Evolutionary conservation across 352 stramenopile genomes (phyloP), one percentile per base, ranked within the genome.

Genomic region (Phytophthora foliorum): DNA sequence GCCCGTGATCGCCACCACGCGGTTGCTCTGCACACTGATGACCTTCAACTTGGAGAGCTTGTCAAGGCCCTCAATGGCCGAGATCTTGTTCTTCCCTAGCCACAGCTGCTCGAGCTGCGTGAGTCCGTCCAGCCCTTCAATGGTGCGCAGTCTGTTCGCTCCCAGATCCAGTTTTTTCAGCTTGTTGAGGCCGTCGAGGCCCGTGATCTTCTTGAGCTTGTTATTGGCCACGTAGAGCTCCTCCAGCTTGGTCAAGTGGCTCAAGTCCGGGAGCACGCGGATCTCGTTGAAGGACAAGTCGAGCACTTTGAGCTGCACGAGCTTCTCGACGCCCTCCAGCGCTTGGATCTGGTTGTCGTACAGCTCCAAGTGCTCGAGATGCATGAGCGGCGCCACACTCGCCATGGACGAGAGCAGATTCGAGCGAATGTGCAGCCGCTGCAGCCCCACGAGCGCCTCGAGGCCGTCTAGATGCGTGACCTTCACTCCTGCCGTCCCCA

Each of bases 51-150:
- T 98, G 6, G 72, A 87, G 3, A 99, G 81, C 38, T 78, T 77
- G 4, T 93, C 81, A 14, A 98, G 76, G 1, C 87, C 89, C 44
- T 92, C 59, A 46, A 99, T 98, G 50, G 81, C 75, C 69, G 97
- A 93, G 77, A 99, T 99, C 70, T 99, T 99, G 84, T 99, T 99
- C 67, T 99, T 99, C 7, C 97, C 97, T 6, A 99, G 77, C 97
- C 97, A 99, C 24, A 99, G 78, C 69, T 99, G 90, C 75, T 98
- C 92, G 7, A 99, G 76, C 49, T 92, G 88, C 0, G 77, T 78
- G 22, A 99, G 81, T 17, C 86, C 80, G 21, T 95, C 77, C 5
- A 99, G 67, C 25, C 97, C 95, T 51, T 98, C 88, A 67, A 99
- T 99, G 22, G 81, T 75, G 6, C 96, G 92, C 48, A 98, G 68